Evolutionary conservation across 176 grass and related monocot genomes (phyloP), one percentile per base, ranked within the genome.

Genomic region (Cenchrus purpureus): DNA sequence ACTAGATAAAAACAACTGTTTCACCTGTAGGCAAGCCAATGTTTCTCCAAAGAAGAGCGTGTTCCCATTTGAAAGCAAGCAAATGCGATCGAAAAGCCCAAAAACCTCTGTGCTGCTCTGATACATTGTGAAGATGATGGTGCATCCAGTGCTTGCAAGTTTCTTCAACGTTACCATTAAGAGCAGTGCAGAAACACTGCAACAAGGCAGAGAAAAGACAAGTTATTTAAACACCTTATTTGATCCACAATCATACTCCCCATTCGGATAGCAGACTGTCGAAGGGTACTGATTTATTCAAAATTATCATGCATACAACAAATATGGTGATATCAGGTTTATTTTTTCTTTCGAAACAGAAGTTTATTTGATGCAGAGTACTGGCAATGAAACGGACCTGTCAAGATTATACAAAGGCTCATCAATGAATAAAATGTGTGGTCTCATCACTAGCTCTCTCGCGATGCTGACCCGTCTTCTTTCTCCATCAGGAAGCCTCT

Each of bases 81-180:
- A 98, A 86, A 98, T 98, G 69, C 93, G 90, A 70, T 98, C 95
- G 11, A 98, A 98, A 83, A 98, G 89, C 62, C 96, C 96, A 88
- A 98, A 98, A 79, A 98, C 96, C 71, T 98, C 93, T 25, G 96
- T 98, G 81, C 96, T 98, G 76, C 96, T 98, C 82, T 98, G 96
- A 76, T 95, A 95, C 96, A 98, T 98, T 61, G 96, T 98, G 87
- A 98, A 98, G 59, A 98, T 92, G 79, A 98, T 65, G 0, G 93
- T 98, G 89, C 96, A 98, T n/a, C 96, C 96, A 19, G 96, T 98
- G 86, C 96, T 98, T 70, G 96, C 96, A 80, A 98, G 91, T 89
- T 98, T 98, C 93, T 95, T 95, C 68, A 98, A 65, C 32, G 93
- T 98, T 50, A 98, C 96, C 96, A 98, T 98, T 73, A 98, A 86